Base-by-base conservation (phyloP, 106 monocot species). In the Dendrobium catenatum region DNA sequence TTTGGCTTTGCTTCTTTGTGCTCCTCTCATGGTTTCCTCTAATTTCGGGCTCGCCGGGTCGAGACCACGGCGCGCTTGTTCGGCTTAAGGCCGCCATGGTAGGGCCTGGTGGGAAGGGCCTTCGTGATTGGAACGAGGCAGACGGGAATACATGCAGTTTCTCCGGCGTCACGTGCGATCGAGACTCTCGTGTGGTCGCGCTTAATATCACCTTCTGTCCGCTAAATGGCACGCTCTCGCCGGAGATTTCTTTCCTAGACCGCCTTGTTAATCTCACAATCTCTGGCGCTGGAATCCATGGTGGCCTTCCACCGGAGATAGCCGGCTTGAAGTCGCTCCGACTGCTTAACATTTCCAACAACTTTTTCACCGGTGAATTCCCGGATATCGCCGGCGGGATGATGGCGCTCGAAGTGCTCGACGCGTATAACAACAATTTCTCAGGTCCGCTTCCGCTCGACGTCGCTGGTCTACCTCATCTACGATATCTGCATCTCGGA, bases 371-470 rank as follows among this genome's bases (percentile, higher is more conserved):
- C 48, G 90, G 88, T 61, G 10, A 15, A 27, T 91, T 94, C 83
- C 92, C 91, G 1, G 78, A 42, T 4, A 15, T 91, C 40, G 43
- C 40, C 61, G 77, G 33, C 13, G 67, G 80, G 22, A 78, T 90
- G 73, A 67, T 77, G 9, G 43, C 43, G 19, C 86, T 92, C 42
- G 82, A 88, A 54, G 78, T 88, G 44, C 80, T 97, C 58, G 94
- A 94, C 78, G 83, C 78, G 19, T 94, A 94, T 84, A 94, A 92
- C 88, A 94, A 97, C 89, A 92, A 94, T 85, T 87, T 94, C 89
- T 84, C 86, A 41, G 94, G 94, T 4, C 67, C 79, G 0, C 89
- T 94, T 13, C 94, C 94, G 0, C 29, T 77, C 4, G 46, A 51
- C 24, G 15, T 88, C 44, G 59, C 79, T 9, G 41, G 15, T 6